phyloP scores from a whole-genome alignment of 2,329 filamentous ascomycete species.

The Colletotrichum tamarilloi region DNA sequence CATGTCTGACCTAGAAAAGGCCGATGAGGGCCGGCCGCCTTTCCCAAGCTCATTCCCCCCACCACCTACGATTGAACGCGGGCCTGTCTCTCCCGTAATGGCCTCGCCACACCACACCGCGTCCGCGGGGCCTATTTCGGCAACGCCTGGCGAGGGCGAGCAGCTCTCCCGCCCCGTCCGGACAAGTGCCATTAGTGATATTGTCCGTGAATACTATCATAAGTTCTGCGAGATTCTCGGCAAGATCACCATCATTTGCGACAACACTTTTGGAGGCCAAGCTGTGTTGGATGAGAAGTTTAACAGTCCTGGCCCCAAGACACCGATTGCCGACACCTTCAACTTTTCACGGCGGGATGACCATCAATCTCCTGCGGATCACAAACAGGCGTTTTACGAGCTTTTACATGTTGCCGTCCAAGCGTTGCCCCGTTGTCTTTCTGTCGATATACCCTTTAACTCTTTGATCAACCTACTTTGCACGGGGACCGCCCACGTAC shows the following conservation, averaged over 20 bases:
- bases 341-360: conserved; percentile 90
- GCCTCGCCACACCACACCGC: conserved; percentile 45
- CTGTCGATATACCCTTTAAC: conserved; percentile 90
- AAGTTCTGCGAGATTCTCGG: conserved; percentile 95
- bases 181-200: conserved; percentile 75
- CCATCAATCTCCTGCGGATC: conserved; percentile 76
- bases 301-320: conserved; percentile 86
- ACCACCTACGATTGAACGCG: conserved; percentile 52
- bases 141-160: conserved; percentile 62
- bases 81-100: conserved; percentile 62
- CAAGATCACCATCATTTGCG: conserved; percentile 95
- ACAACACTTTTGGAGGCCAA: conserved; percentile 96
- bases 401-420: conserved; percentile 95
- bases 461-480: conserved; percentile 94
- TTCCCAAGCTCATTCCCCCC: conserved; percentile 78
- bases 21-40: conserved; percentile 79
- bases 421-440: conserved; percentile 92
- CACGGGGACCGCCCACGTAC: conserved; percentile 95
- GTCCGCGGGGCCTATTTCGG: conserved; percentile 33
- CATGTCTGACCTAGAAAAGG: conserved; percentile 91
- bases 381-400: conserved; percentile 95
- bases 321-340: conserved; percentile 93
- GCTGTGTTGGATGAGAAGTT: conserved; percentile 97
- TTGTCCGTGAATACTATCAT: conserved; percentile 85
- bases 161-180: conserved; percentile 73